Conservation (phyloP, 2,329 filamentous ascomycete genomes). For the Xylaria sp. region DNA sequence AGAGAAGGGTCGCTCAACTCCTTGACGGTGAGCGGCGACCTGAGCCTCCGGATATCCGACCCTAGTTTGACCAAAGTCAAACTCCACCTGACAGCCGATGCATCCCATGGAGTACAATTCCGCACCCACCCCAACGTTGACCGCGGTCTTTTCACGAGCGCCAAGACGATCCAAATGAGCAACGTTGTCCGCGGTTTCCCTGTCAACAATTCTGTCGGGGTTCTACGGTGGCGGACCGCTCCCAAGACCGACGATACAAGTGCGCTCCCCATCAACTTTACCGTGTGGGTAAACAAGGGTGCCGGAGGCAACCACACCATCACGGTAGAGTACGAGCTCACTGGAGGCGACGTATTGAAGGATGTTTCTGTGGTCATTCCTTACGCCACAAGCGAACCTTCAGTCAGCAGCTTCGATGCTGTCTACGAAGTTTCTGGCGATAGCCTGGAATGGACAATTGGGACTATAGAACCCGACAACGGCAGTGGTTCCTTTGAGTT, state of each 20-base stretch:
- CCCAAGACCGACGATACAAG: constrained; percentile 82
- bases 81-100: constrained; percentile 78
- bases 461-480: constrained; percentile 84
- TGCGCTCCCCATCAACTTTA: constrained; percentile 92
- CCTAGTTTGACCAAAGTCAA: constrained; percentile 91
- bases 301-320: constrained; percentile 83
- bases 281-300: constrained; percentile 95
- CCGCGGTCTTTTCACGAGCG: constrained; percentile 83
- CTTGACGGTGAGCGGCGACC: constrained; percentile 88
- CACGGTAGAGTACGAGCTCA: constrained; percentile 95
- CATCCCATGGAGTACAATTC: constrained; percentile 88
- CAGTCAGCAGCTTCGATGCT: constrained; percentile 91
- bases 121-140: constrained; percentile 97
- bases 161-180: constrained; percentile 88
- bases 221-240: constrained; percentile 89
- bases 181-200: constrained; percentile 91
- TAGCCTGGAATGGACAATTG: constrained; percentile 92
- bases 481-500: constrained; percentile 92
- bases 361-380: constrained; percentile 91
- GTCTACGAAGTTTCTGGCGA: constrained; percentile 94
- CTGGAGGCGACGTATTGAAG: constrained; percentile 78
- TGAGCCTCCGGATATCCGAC: constrained; percentile 90
- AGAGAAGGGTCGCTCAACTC: constrained; percentile 88
- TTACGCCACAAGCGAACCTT: constrained; percentile 84
- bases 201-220: constrained; percentile 90